Conservation (phyloP, 371 early-diverging fungal genomes). For the Rhizopus arrhizus region DNA sequence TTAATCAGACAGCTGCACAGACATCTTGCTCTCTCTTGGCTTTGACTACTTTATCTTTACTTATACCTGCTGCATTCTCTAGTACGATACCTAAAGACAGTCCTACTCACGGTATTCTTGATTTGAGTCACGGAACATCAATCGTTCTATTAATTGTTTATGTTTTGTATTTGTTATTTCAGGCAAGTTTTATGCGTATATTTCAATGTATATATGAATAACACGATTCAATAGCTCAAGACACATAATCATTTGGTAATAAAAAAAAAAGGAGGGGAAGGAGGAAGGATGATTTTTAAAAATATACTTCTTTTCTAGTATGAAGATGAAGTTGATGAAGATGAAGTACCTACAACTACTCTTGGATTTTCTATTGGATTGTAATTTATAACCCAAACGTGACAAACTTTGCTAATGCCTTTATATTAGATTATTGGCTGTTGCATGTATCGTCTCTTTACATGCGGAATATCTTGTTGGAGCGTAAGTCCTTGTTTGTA, state of each 20-base stretch:
- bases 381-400: constrained; percentile 17
- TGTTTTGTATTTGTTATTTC: constrained; percentile 71
- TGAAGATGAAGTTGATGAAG: constrained; percentile 55
- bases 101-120: constrained; percentile 49
- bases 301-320: constrained; percentile 25
- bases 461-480: constrained; percentile 85
- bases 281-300: too few relatives aligned
- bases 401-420: too few relatives aligned
- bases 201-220: constrained; percentile 23
- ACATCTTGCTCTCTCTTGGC: constrained; percentile 78
- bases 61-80: constrained; percentile 84
- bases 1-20: constrained; percentile 63
- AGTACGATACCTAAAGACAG: constrained; percentile 26
- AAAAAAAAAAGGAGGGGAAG: not conserved
- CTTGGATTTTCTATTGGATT: constrained; percentile 40
- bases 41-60: constrained; percentile 71
- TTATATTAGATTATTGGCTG: constrained; percentile 42
- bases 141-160: constrained; percentile 75
- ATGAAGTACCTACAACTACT: constrained; percentile 54
- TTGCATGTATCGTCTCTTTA: constrained; percentile 68
- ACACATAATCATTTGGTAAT: constrained; percentile 69
- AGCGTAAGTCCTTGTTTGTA: constrained; percentile 34
- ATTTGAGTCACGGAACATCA: constrained; percentile 73
- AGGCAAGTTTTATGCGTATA: constrained; percentile 24
- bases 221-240: constrained; percentile 47